Conservation (phyloP, 257 asterid species). For the Hygrophila difformis region DNA sequence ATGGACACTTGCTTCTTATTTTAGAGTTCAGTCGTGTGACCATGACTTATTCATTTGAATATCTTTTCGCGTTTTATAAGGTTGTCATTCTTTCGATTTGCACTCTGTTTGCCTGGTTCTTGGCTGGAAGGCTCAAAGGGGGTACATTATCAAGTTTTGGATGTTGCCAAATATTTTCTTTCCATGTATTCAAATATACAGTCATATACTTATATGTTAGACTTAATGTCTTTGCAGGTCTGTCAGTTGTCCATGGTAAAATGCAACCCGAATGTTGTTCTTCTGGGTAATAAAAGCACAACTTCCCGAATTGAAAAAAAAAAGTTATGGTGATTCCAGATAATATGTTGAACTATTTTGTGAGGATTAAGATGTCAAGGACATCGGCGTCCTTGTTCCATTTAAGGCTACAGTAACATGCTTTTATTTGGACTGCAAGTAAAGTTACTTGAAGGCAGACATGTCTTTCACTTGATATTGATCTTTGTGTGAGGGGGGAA, state of each 20-base stretch:
- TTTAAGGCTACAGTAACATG: background rate
- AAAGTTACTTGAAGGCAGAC: no score
- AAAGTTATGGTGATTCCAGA: slow-evolving; percentile 36
- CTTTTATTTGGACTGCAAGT: no score
- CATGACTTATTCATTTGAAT: no score
- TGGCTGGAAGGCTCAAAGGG: no score
- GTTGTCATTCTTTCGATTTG: no score
- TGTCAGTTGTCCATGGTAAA: slow-evolving; percentile 81
- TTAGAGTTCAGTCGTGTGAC: no score
- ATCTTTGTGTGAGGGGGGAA: no score
- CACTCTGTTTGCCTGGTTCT: no score
- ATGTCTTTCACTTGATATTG: no score
- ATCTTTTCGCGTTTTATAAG: no score
- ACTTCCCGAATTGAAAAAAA: slow-evolving; percentile 46
- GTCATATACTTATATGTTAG: slow-evolving; percentile 12
- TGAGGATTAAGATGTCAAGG: background rate
- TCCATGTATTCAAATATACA: slow-evolving; percentile 7
- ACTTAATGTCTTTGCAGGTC: slow-evolving; percentile 41
- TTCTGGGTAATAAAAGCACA: slow-evolving; percentile 77
- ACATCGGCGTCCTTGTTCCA: no score
- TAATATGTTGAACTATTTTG: slow-evolving; percentile 1
- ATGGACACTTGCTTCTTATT: no score
- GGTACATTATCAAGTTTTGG: background rate
- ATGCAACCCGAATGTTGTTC: slow-evolving; percentile 69
- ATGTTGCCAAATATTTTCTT: background rate